A percentile compares a stretch with the other conserved stretches of the same genome.
phyloP scores from a whole-genome alignment of 129 eudicot genomes.

The Apium graveolens region DNA sequence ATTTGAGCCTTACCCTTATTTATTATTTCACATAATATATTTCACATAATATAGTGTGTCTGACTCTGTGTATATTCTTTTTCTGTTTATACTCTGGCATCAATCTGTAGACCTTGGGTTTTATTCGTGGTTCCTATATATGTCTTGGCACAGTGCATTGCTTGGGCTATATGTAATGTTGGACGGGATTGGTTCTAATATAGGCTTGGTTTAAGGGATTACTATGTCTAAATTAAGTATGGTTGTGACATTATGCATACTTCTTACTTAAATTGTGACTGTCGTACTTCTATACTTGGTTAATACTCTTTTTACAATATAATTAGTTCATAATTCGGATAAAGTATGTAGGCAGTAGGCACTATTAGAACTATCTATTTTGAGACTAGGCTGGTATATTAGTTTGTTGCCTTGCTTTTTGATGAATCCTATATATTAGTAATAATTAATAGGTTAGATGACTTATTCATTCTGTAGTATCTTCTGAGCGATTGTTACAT shows the following conservation, averaged over 20 bases:
- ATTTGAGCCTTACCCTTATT: too few relatives aligned
- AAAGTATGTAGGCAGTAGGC: too few relatives aligned
- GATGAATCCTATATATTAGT: neutral
- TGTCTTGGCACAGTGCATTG: neutral
- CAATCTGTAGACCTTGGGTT: neutral
- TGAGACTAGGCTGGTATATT: neutral
- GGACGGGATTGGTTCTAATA: neutral
- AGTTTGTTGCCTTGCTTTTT: neutral
- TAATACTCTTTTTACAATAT: too few relatives aligned
- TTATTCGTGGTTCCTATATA: neutral
- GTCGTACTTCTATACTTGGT: too few relatives aligned
- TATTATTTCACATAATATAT: neutral
- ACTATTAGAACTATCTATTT: neutral
- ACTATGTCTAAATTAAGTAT: neutral
- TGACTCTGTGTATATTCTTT: neutral
- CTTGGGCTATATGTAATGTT: neutral
- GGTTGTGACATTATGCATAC: too few relatives aligned
- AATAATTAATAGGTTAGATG: neutral
- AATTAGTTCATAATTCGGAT: too few relatives aligned
- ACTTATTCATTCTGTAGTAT: neutral
- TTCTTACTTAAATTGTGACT: too few relatives aligned
- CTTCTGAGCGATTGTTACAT: neutral
- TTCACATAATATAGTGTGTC: neutral
- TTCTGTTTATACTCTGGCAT: neutral
- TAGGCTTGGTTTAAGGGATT: neutral